These are phyloP conservation scores for Onygenales sp. DNA, from an alignment of 2,329 filamentous ascomycete genomes.

Conservation along the genomic window DNA sequence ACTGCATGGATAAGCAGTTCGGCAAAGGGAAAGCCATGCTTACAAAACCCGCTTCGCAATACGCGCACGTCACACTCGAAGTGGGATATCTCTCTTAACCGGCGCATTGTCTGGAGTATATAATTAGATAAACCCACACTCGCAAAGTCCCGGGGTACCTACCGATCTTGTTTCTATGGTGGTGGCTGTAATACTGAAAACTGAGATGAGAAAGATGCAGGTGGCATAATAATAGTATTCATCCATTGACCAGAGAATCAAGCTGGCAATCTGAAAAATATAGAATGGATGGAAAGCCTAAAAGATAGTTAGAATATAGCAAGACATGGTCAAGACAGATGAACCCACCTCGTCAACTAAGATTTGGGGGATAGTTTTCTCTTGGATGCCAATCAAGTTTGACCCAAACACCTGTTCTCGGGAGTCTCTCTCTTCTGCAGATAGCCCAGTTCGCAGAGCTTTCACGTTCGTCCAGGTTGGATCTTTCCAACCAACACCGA, in stretches of 20 bases:
- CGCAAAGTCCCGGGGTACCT: conserved; percentile 18
- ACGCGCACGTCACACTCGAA: conserved; percentile 96
- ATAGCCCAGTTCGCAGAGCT: conserved; percentile 66
- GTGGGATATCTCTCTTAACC: conserved; percentile 79
- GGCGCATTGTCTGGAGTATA: conserved; percentile 63
- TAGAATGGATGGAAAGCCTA: conserved; percentile 95
- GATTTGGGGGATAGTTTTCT: conserved; percentile 74
- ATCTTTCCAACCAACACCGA: conserved; percentile 89
- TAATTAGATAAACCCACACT: conserved; percentile 2
- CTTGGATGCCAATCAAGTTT: conserved; percentile 86
- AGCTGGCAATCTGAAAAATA: conserved; percentile 91
- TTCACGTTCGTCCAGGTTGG: conserved; percentile 75
- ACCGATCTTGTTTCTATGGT: conserved; percentile 80
- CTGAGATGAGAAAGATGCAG: conserved; percentile 90
- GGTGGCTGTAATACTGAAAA: conserved; percentile 82
- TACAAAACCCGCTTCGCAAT: conserved; percentile 87
- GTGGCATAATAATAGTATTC: conserved; percentile 96
- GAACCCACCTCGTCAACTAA: conserved; percentile 70
- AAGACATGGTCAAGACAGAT: conserved; percentile 1
- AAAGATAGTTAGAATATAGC: conserved; percentile 14
- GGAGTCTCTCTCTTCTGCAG: conserved; percentile 76
- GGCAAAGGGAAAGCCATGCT: conserved; percentile 19
- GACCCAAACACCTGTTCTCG: conserved; percentile 79
- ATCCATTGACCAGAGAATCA: conserved; percentile 89
- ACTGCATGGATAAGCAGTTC: neutral